Conservation (phyloP, 805 yeast genomes). For the Spathaspora arborariae region DNA sequence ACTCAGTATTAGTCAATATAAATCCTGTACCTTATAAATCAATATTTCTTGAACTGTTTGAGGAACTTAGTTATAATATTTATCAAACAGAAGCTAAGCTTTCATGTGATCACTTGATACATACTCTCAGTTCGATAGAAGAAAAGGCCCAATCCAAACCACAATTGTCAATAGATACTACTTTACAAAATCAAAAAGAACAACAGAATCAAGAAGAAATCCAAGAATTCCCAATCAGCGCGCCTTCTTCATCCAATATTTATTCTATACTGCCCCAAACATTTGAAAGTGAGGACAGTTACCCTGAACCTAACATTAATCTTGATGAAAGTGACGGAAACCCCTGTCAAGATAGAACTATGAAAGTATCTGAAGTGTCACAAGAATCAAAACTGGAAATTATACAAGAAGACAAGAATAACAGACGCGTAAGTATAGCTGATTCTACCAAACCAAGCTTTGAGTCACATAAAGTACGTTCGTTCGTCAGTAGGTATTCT, state of each 20-base stretch:
- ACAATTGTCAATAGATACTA: neutral
- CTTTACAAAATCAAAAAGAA: neutral
- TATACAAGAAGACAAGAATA: neutral
- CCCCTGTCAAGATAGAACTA: neutral
- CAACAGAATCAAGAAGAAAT: neutral
- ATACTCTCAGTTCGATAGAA: neutral
- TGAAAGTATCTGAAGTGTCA: neutral
- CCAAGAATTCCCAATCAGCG: neutral
- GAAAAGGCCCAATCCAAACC: neutral
- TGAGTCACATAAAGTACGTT: neutral
- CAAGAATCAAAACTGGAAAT: neutral
- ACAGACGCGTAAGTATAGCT: neutral
- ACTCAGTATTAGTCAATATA: neutral
- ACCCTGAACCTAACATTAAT: neutral
- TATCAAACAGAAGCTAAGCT: neutral
- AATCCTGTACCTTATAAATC: neutral
- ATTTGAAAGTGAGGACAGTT: neutral
- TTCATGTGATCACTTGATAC: neutral
- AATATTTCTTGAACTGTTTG: neutral
- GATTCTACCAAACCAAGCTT: neutral
- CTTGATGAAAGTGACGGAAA: neutral
- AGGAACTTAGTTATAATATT: neutral
- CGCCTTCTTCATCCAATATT: neutral
- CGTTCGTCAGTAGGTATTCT: neutral
- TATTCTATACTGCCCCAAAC: neutral